Evolutionary conservation across 2,329 filamentous ascomycete genomes (phyloP), one percentile per base, ranked within the genome.

Genomic region (Cordyceps farinosa): DNA sequence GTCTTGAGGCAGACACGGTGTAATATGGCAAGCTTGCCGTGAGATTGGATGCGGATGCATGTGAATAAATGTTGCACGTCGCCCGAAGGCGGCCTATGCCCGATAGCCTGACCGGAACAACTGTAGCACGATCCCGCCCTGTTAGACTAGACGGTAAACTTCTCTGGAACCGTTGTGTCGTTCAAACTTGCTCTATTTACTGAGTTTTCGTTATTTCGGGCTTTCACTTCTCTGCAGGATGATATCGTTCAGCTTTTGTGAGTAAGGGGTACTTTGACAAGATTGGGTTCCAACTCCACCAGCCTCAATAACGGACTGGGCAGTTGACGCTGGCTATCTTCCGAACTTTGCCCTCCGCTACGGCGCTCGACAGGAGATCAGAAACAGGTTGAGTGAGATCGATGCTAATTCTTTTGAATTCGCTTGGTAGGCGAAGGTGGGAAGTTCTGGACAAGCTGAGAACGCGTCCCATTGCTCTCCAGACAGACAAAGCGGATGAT

Each of bases 401-500:
- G 32, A 30, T 32, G 29, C 13, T 3, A 29, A 27, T 32, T 50
- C 47, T 10, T 32, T 32, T 50, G 47, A 50, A 11, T 50, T 27
- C 2, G 29, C 47, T 29, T 30, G 32, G 29, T 3, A 50, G 27
- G 13, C 27, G 15, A 50, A 32, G 47, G 5, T 50, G 29, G 11
- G 3, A 22, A 5, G 32, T 32, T 17, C 27, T 50, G 29, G 47
- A 50, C 29, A 27, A 32, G 13, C 15, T 50, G 29, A 50, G 29
- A 32, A 13, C 22, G 5, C 10, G 47, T 13, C 29, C 27, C 11
- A 50, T 32, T 32, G 47, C 88, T n/a, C 82, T 90, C 67, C 85
- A 88, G 72, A 89, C 87, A 1, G 80, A 79, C 3, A 77, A 80
- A 2, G 87, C 88, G 29, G 90, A 90, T 71, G 77, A 83, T 69